These are phyloP conservation scores for Thielaviopsis euricoi DNA, from an alignment of 2,329 filamentous ascomycete genomes.

Conservation along the genomic window DNA sequence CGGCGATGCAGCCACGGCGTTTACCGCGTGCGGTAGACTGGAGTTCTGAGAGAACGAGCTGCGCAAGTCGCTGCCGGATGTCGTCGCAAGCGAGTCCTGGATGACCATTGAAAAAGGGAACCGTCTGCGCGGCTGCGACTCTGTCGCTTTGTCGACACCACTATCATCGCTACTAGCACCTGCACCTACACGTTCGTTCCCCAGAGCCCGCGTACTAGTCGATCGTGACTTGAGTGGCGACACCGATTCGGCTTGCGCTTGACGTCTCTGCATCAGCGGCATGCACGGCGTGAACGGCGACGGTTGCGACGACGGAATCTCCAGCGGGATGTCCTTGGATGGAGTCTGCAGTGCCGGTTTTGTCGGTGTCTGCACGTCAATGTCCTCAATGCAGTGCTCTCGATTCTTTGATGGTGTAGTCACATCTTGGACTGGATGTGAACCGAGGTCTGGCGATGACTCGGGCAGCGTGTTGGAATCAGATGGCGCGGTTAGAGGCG, in stretches of 20 bases:
- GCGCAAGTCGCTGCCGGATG: neutral
- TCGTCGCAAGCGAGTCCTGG: slow-evolving; percentile 26
- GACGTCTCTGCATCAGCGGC: slow-evolving; percentile 24
- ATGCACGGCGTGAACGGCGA: slow-evolving; percentile 23
- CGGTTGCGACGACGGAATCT: slow-evolving; percentile 29
- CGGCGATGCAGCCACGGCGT: neutral
- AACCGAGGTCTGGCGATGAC: neutral
- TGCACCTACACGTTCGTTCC: too few species aligned
- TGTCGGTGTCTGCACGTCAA: neutral
- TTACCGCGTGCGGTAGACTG: neutral
- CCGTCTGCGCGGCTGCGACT: slow-evolving; percentile 13
- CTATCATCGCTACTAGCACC: neutral
- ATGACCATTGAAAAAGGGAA: slow-evolving; percentile 21
- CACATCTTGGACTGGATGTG: neutral
- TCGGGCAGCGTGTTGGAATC: neutral
- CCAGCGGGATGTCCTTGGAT: slow-evolving; percentile 18
- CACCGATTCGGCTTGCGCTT: slow-evolving; percentile 19
- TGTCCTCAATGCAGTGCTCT: too few species aligned
- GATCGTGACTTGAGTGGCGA: slow-evolving; percentile 25
- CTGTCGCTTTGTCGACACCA: slow-evolving; percentile 7
- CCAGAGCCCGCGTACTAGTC: slow-evolving; percentile 15
- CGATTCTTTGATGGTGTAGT: neutral
- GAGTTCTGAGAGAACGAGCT: neutral
- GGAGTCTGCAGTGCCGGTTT: slow-evolving; percentile 26
- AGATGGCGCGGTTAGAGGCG: neutral